phyloP scores from a whole-genome alignment of 371 early-diverging fungal species.

The Mucor irregularis region DNA sequence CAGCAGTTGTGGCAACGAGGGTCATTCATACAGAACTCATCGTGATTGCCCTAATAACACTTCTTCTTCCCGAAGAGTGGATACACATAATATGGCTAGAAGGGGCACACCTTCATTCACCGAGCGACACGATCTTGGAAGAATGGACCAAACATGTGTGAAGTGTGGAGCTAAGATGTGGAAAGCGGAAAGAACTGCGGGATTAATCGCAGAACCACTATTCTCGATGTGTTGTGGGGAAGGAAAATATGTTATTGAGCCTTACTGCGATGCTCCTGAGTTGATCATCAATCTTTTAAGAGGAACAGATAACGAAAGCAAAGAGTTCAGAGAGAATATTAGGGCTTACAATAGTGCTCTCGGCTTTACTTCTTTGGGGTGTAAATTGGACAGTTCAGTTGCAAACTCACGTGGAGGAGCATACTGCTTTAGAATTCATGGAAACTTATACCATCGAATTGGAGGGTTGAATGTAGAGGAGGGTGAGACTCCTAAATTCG shows the following conservation, averaged over 20 bases:
- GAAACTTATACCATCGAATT: conserved; percentile 6
- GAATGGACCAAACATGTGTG: too few species aligned
- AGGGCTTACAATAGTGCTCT: conserved; percentile 17
- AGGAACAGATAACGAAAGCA: not conserved
- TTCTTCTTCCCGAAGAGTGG: too few species aligned
- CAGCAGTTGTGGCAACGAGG: too few species aligned
- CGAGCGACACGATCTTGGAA: too few species aligned
- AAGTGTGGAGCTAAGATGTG: conserved; percentile 4
- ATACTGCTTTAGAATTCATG: conserved; percentile 19
- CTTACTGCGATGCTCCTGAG: not conserved
- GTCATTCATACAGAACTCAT: too few species aligned
- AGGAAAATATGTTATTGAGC: not conserved
- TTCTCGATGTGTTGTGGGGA: not conserved
- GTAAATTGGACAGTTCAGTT: conserved; percentile 8
- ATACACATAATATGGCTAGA: too few species aligned
- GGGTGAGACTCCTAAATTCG: not conserved
- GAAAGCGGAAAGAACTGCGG: not conserved
- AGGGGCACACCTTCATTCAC: too few species aligned
- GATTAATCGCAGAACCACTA: not conserved
- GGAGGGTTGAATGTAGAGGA: not conserved
- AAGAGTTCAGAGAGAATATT: conserved; percentile 9
- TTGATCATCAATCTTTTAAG: not conserved
- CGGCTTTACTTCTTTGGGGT: conserved; percentile 18
- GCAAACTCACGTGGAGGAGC: not conserved
- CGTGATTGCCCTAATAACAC: too few species aligned